These are phyloP conservation scores for Pisolithus albus DNA, from an alignment of 768 basidiomycete species.

Conservation along the genomic window DNA sequence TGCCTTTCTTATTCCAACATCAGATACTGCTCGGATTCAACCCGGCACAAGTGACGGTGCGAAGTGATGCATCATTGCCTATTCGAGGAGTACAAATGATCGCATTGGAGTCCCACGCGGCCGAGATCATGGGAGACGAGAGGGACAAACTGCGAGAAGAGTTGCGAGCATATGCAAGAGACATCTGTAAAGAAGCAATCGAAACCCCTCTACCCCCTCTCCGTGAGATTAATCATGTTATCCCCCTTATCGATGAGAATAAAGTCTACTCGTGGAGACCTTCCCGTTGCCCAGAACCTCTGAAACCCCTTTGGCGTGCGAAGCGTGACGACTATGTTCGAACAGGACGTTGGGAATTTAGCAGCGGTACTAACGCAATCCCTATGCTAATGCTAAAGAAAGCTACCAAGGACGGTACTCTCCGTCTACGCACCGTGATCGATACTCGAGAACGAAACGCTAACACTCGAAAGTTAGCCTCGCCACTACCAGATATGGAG, in stretches of 20 bases:
- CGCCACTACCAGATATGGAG: no score
- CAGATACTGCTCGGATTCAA: conserved; percentile 24
- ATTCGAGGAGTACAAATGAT: conserved; percentile 9
- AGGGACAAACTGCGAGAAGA: conserved; percentile 8
- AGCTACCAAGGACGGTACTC: neutral
- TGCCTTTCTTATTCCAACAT: conserved; percentile 33
- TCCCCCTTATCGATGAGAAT: conserved; percentile 27
- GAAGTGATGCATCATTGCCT: conserved; percentile 6
- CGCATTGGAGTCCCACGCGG: neutral
- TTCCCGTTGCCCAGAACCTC: conserved; percentile 30
- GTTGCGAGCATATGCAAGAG: conserved; percentile 18
- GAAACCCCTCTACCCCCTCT: conserved; percentile 28
- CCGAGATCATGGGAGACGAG: neutral
- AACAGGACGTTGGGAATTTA: conserved; percentile 26
- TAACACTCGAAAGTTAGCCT: no score
- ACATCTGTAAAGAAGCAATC: conserved; percentile 17
- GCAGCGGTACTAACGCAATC: conserved; percentile 18
- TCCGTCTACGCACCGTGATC: conserved; percentile 12
- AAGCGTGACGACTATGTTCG: conserved; percentile 26
- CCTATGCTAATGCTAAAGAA: conserved; percentile 32
- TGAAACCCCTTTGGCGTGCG: conserved; percentile 17
- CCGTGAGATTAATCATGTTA: conserved; percentile 30
- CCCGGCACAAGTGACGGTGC: conserved; percentile 11
- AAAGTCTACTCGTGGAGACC: conserved; percentile 30
- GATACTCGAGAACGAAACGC: no score